A percentile compares a stretch with the other conserved stretches of the same genome.
phyloP scores from a whole-genome alignment of 1,284 basidiomycete genomes.

The Takashimella koratensis region DNA sequence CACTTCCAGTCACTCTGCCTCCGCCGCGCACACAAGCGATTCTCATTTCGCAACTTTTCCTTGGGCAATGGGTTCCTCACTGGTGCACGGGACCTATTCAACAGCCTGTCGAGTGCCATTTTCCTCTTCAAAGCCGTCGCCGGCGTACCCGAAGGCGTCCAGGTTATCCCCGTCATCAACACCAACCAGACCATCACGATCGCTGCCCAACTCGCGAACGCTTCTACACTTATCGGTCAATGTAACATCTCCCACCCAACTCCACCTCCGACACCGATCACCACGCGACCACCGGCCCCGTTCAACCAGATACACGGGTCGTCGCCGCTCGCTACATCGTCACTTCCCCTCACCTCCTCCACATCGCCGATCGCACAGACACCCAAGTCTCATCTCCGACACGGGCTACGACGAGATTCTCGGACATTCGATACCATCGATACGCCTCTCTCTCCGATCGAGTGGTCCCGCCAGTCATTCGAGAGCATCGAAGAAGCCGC shows the following conservation, averaged over 20 bases:
- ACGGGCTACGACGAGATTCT: conserved; percentile 34
- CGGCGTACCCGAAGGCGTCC: conserved; percentile 51
- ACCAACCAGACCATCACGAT: conserved; percentile 96
- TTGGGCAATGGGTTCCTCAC: conserved; percentile 87
- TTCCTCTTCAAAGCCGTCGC: conserved; percentile 93
- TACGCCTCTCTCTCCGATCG: conserved; percentile 18
- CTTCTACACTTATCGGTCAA: conserved; percentile 68
- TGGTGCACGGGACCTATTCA: conserved; percentile 78
- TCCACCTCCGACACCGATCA: conserved; percentile 24
- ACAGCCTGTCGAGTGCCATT: conserved; percentile 86
- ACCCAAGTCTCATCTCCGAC: background rate
- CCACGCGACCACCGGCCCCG: conserved; percentile 24
- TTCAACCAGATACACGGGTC: background rate
- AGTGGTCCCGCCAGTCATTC: background rate
- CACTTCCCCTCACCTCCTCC: background rate
- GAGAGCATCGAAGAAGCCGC: background rate
- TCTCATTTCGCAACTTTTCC: conserved; percentile 69
- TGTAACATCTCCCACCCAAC: conserved; percentile 96
- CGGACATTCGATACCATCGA: conserved; percentile 45
- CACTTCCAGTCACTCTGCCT: conserved; percentile 84
- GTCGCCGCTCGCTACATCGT: background rate
- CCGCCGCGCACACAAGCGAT: conserved; percentile 83
- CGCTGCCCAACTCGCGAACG: conserved; percentile 80
- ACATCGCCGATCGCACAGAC: conserved; percentile 1
- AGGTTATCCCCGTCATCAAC: conserved; percentile 78